A percentile compares a stretch with the other conserved stretches of the same genome.
These are phyloP conservation scores for Rhinocladiella similis DNA, from an alignment of 2,329 filamentous ascomycete genomes.

Conservation along the genomic window DNA sequence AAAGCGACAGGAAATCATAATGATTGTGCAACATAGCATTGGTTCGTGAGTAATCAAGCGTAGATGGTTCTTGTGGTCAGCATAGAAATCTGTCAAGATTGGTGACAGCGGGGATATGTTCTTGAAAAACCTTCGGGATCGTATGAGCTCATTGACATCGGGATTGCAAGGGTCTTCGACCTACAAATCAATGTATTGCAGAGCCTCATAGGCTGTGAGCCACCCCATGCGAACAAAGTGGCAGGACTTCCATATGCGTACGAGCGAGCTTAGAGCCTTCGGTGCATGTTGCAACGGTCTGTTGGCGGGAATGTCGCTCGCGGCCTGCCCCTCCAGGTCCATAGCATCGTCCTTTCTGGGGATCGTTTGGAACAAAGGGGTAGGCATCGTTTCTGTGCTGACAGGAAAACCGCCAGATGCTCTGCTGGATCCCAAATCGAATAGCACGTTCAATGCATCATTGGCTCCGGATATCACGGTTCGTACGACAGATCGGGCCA, in stretches of 20 bases:
- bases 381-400: too few relatives aligned
- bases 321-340: conserved; percentile 66
- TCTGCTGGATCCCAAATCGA: too few relatives aligned
- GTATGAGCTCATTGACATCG: conserved; percentile 25
- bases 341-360: too few relatives aligned
- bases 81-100: conserved; percentile 52
- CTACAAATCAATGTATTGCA: conserved; percentile 53
- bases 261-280: conserved; percentile 43
- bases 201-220: conserved; percentile 56
- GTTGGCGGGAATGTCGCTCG: too few relatives aligned
- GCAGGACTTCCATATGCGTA: conserved; percentile 41
- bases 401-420: too few relatives aligned
- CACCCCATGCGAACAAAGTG: conserved; percentile 32
- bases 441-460: too few relatives aligned
- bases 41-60: conserved; percentile 53
- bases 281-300: too few relatives aligned
- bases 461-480: too few relatives aligned
- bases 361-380: too few relatives aligned
- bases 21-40: conserved; percentile 53
- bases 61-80: conserved; percentile 50
- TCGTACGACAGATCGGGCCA: too few relatives aligned
- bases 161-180: conserved; percentile 21
- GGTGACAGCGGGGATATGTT: conserved; percentile 54
- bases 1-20: conserved; percentile 58
- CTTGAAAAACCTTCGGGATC: conserved; percentile 40